Evolutionary conservation across 1,139 yeast species (phyloP).

Genomic region (Suhomyces terraborum): DNA sequence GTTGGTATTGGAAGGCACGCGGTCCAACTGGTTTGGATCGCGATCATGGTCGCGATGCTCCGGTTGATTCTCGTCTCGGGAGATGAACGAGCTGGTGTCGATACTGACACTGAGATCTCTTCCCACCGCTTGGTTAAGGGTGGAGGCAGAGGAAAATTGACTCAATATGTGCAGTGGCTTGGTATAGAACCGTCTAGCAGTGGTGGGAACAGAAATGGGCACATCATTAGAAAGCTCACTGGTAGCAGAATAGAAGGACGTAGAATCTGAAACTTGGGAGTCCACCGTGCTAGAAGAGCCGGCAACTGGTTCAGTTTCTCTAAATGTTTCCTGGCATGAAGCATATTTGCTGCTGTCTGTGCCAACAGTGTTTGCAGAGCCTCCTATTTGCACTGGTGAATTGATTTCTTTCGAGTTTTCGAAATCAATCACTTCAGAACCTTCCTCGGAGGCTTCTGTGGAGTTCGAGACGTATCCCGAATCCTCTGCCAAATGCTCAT

Average conservation of each 20-base stretch:
- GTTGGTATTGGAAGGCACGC: neutral
- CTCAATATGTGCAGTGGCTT: slow-evolving; percentile 35
- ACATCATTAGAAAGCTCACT: slow-evolving; percentile 15
- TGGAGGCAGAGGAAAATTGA: slow-evolving; percentile 20
- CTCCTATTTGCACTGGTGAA: neutral
- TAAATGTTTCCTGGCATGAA: neutral
- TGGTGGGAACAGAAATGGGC: neutral
- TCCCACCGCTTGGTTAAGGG: slow-evolving; percentile 14
- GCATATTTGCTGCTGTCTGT: neutral
- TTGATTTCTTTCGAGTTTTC: neutral
- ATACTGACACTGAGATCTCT: slow-evolving; percentile 28
- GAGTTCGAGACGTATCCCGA: neutral
- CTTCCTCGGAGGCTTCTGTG: neutral
- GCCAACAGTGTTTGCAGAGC: neutral
- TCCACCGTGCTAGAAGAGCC: slow-evolving; percentile 1
- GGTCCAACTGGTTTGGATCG: neutral
- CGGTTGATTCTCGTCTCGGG: slow-evolving; percentile 8
- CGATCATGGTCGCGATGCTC: neutral
- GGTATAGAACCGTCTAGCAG: slow-evolving; percentile 16
- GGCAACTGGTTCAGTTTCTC: slow-evolving; percentile 1
- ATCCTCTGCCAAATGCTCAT: slow-evolving; percentile 2
- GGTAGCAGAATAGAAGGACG: slow-evolving; percentile 18
- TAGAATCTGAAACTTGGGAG: slow-evolving; percentile 14
- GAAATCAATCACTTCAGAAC: neutral
- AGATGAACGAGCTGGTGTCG: slow-evolving; percentile 23